These are phyloP conservation scores for Chenopodium album DNA, from an alignment of 148 eudicot species.

Conservation along the genomic window DNA sequence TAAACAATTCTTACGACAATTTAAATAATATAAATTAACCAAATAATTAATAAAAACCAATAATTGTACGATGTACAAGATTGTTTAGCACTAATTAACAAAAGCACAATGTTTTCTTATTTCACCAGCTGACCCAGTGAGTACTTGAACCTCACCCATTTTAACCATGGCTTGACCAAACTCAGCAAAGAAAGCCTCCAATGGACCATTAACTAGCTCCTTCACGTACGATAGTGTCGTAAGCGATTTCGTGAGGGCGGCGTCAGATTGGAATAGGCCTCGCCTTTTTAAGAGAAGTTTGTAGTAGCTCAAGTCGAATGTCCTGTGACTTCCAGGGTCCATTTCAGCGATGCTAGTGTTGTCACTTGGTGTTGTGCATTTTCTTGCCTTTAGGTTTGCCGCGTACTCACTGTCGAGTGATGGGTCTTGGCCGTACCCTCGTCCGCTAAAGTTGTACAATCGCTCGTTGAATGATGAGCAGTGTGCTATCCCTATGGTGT, in stretches of 20 bases:
- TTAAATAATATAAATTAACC: not conserved
- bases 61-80: not conserved
- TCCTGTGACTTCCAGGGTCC: constrained; percentile 82
- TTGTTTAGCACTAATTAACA: constrained; percentile 32
- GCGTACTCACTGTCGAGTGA: constrained; percentile 71
- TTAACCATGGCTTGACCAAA: constrained; percentile 70
- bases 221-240: constrained; percentile 34
- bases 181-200: constrained; percentile 43
- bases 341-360: constrained; percentile 63
- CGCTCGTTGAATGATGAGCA: constrained; percentile 49
- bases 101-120: constrained; percentile 68
- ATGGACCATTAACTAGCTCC: constrained; percentile 49
- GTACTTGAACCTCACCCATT: constrained; percentile 56
- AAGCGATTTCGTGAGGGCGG: constrained; percentile 53
- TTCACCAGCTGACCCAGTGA: constrained; percentile 65
- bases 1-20: not conserved
- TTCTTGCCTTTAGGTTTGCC: constrained; percentile 49
- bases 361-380: constrained; percentile 50
- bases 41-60: not conserved
- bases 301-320: constrained; percentile 76
- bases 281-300: constrained; percentile 55
- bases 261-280: constrained; percentile 71
- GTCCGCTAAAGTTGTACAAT: constrained; percentile 50
- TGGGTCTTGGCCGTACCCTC: constrained; percentile 43
- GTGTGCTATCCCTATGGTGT: constrained; percentile 59